Evolutionary conservation across 2,329 filamentous ascomycete genomes (phyloP).

Genomic region (Fusarium lyarnte): DNA sequence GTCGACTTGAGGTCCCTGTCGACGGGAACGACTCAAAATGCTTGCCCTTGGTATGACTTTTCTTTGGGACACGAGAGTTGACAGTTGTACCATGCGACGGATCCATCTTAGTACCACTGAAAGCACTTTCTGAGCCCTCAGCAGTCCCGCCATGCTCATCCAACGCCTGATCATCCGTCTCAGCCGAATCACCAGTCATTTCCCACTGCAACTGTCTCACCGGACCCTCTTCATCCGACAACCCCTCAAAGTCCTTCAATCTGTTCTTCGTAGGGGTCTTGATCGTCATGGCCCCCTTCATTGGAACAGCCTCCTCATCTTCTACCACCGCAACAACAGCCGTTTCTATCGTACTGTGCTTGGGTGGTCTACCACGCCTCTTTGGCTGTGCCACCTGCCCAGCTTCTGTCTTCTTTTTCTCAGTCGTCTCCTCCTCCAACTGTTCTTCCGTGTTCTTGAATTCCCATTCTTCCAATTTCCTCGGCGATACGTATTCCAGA

Average conservation of each 20-base stretch:
- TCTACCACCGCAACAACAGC: conserved; percentile 44
- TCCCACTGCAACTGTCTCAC: conserved; percentile 44
- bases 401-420: conserved; percentile 41
- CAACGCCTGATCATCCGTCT: background rate
- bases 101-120: background rate
- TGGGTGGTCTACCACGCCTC: conserved; percentile 45
- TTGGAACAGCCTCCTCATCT: conserved; percentile 37
- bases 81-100: background rate
- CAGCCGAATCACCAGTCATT: conserved; percentile 1
- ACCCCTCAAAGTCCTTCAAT: conserved; percentile 44
- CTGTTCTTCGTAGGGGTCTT: conserved; percentile 49
- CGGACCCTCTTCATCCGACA: conserved; percentile 45
- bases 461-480: conserved; percentile 67
- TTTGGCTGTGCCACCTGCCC: conserved; percentile 19
- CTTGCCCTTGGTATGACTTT: background rate
- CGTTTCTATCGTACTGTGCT: conserved; percentile 46
- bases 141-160: background rate
- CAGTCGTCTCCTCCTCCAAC: conserved; percentile 52
- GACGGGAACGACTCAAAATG: conserved; percentile 6
- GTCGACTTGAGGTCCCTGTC: background rate
- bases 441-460: conserved; percentile 54
- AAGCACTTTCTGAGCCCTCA: background rate
- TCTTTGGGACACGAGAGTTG: background rate
- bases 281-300: conserved; percentile 48
- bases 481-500: conserved; percentile 67